A percentile compares a stretch with the other conserved stretches of the same genome.
Evolutionary conservation across 2,329 filamentous ascomycete genomes (phyloP).

Genomic region (Helicocarpus griseus): DNA sequence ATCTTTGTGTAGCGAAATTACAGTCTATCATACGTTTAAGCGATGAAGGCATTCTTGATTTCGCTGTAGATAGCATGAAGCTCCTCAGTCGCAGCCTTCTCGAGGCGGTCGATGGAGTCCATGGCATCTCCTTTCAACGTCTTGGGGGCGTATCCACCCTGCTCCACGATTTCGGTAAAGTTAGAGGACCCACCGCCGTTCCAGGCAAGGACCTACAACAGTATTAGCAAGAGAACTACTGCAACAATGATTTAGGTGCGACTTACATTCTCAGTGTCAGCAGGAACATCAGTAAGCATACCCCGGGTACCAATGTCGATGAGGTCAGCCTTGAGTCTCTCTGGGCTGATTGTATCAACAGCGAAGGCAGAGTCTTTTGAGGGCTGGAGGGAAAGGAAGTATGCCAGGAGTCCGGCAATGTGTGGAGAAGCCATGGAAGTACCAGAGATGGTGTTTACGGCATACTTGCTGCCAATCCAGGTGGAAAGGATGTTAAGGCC

Average conservation of each 20-base stretch:
- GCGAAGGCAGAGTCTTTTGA: constrained; percentile 82
- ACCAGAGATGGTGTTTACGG: constrained; percentile 97
- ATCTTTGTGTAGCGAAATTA: background rate
- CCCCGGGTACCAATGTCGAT: constrained; percentile 72
- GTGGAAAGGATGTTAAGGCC: constrained; percentile 95
- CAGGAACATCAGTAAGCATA: constrained; percentile 71
- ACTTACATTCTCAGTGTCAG: constrained; percentile 71
- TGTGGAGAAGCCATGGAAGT: constrained; percentile 99
- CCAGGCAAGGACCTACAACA: constrained; percentile 70
- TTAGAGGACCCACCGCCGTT: constrained; percentile 94
- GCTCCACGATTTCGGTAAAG: constrained; percentile 71
- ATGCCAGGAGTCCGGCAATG: constrained; percentile 90
- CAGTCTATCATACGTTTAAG: constrained; percentile 38
- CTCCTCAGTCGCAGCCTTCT: constrained; percentile 33
- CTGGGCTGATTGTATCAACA: constrained; percentile 78
- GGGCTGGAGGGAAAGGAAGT: constrained; percentile 95
- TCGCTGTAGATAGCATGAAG: constrained; percentile 41
- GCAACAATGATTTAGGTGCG: background rate
- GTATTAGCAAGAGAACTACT: constrained; percentile 17
- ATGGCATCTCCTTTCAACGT: constrained; percentile 30
- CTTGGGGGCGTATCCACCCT: constrained; percentile 58
- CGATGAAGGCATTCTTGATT: constrained; percentile 30
- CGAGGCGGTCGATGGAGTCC: constrained; percentile 38
- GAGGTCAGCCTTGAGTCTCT: constrained; percentile 84
- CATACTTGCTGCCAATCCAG: constrained; percentile 94